Base-by-base conservation (phyloP, 768 basidiomycete genomes). In the Tephrocybe sp. region DNA sequence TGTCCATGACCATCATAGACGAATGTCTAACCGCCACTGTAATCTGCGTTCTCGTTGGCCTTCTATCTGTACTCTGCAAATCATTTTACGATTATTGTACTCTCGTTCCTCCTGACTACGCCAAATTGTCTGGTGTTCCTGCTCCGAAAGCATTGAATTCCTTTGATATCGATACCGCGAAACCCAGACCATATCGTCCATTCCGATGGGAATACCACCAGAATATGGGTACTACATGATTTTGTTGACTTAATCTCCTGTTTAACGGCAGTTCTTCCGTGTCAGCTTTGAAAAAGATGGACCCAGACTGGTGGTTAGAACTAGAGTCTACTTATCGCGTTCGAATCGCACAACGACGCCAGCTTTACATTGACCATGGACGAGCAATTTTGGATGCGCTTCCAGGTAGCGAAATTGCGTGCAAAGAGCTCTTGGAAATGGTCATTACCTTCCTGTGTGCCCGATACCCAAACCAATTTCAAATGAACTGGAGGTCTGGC, bases 201-300 rank as follows among this genome's bases (percentile, higher is more conserved):
- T 77, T 81, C 53, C 69, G 78, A 50, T 81, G 78, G 77, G 64
- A 64, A 45, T 81, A 77, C 49, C 71, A 78, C 53, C 79, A 81
- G 55, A 78, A 65, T 18, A 79, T 79, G 79, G 69, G 77, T 78
- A 59, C 29, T 16, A 22, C 43, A 13, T 31, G 22, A 24, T 41
- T n/a, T 19, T 11, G 39, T 38, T 16, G 21, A 19, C 13, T 18
- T 10, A 24, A 5, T 38, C 2, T 10, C 9, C 16, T 37, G 12
- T 6, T 41, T 11, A 5, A 5, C 27, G n/a, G n/a, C 46, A 8
- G 41, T 45, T 15, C 31, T 39, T 33, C 9, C 18, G 11, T 42
- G 39, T 6, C 25, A 75, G 79, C 77, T 23, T 56, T 80, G 33
- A 70, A 69, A 60, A 68, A 63, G 37, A 64, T 80, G 57, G 78